Base-by-base conservation (phyloP, 495 filamentous ascomycete genomes). In the Aspergillus mulundensis region DNA sequence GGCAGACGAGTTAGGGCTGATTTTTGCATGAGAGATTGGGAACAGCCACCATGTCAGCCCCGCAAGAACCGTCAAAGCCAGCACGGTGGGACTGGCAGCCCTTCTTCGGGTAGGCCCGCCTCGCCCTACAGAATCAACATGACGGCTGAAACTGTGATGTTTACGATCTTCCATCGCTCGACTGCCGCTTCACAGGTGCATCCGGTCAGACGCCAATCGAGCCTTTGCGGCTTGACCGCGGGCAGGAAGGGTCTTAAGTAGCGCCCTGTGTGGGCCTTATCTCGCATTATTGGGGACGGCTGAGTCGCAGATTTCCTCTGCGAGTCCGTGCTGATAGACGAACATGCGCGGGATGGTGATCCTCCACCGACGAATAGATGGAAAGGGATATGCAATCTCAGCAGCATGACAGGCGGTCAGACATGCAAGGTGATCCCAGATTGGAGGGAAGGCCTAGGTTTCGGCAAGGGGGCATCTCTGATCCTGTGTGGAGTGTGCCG, bases 11-110 rank as follows among this genome's bases (percentile, higher is more conserved):
- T 20, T 39, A 19, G 21, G 16, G 18, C 28, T 39, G 12, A 42
- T 56, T 14, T 30, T 15, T 30, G 23, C 5, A 12, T 19, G 19
- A 7, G 28, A 23, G 8, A 25, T 44, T 12, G 57, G 54, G 19
- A 57, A 28, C 10, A 54, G 42, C 62, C 57, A 65, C 59, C 59
- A 65, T 1, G 41, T 28, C 7, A 56, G 34, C 28, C 54, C 50
- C 16, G 51, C 41, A 10, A 65, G 20, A 11, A 15, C 47, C 41
- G 54, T 32, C 42, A 60, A 30, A 11, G 43, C 46, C 45, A 61
- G 5, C 16, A n/a, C 18, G 7, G 44, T 43, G 38, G 56, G n/a
- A 41, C 54, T 55, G 21, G n/a, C 7, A 46, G 41, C 48, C 14
- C 51, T 34, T 24, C 49, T 19, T 19, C 50, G 56, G 21, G 49